phyloP scores from a whole-genome alignment of 208 protist genomes.

The Borovskyia barvae region DNA sequence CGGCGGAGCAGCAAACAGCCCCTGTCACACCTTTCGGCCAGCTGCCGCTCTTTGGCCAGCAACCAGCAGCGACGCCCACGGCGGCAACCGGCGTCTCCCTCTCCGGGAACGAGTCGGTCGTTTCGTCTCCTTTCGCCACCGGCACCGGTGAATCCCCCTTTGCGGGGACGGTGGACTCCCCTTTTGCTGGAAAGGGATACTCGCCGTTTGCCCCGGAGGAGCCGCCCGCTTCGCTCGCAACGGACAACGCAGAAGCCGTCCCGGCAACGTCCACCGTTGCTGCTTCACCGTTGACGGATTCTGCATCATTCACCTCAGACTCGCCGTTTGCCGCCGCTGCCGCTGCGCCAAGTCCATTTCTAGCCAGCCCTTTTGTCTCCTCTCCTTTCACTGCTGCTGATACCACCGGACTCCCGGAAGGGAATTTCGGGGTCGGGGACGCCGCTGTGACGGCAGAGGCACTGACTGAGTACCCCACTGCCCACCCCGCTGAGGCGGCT shows the following conservation, averaged over 20 bases:
- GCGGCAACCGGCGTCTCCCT: neutral
- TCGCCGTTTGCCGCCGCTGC: slow-evolving; percentile 39
- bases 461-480: neutral
- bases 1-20: slow-evolving; percentile 34
- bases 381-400: slow-evolving; percentile 13
- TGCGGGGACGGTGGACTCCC: slow-evolving; percentile 30
- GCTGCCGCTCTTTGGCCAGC: slow-evolving; percentile 77
- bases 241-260: neutral
- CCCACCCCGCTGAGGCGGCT: slow-evolving; percentile 7
- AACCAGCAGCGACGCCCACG: neutral
- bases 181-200: slow-evolving; percentile 28
- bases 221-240: neutral
- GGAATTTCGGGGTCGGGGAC: neutral
- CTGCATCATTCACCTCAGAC: slow-evolving; percentile 1
- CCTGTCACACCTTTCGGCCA: slow-evolving; percentile 78
- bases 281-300: slow-evolving; percentile 36
- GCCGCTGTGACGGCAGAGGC: neutral
- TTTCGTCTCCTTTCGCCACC: slow-evolving; percentile 63
- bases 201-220: slow-evolving; percentile 42
- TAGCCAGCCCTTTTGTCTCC: slow-evolving; percentile 7
- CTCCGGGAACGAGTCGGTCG: slow-evolving; percentile 7
- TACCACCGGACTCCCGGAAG: neutral
- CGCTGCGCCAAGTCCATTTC: slow-evolving; percentile 1
- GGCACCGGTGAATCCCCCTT: slow-evolving; percentile 24
- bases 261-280: neutral